Evolutionary conservation across 1,284 basidiomycete genomes (phyloP), one percentile per base, ranked within the genome.

Genomic region (Ustilago esculenta): DNA sequence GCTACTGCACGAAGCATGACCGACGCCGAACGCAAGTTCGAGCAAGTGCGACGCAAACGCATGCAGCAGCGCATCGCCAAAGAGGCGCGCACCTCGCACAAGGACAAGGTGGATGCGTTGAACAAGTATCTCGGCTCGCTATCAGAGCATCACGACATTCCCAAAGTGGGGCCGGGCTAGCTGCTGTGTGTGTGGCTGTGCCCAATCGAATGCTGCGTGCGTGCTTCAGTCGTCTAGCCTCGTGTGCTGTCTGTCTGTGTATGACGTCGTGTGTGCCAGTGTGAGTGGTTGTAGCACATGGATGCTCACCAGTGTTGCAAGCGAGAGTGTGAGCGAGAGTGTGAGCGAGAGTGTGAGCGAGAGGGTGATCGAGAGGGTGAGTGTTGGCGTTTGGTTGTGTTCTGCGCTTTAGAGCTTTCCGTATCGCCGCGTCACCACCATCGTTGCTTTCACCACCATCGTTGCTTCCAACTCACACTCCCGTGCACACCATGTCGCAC

Each of bases 111-210:
- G 20, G 88, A 88, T 60, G 91, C 94, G 5, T 81, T 81, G 79
- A 98, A 98, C 82, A 81, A 87, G 27, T 92, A 96, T 80, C 85
- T 98, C 7, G 94, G 94, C 81, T 85, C 87, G 46, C 87, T 96
- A 58, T 91, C 90, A 79, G 92, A 94, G 84, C 92, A 94, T 85
- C 91, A 94, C 81, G 92, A 94, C 81, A 93, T 94, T 73, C 92
- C 92, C 35, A 93, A 93, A 86, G 92, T 90, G 6, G 75, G 74
- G 4, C 72, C 72, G 4, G 74, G 74, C 17, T 72, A 45, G 45
- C 14, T 20, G 5, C n/a, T n/a, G n/a, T n/a, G n/a, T n/a, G n/a
- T n/a, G n/a, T n/a, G n/a, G n/a, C n/a, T n/a, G n/a, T n/a, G n/a
- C n/a, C n/a, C n/a, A n/a, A n/a, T n/a, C n/a, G n/a, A n/a, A n/a